Evolutionary conservation across 805 yeast species (phyloP).

Genomic region (Nakazawaea pomicola): DNA sequence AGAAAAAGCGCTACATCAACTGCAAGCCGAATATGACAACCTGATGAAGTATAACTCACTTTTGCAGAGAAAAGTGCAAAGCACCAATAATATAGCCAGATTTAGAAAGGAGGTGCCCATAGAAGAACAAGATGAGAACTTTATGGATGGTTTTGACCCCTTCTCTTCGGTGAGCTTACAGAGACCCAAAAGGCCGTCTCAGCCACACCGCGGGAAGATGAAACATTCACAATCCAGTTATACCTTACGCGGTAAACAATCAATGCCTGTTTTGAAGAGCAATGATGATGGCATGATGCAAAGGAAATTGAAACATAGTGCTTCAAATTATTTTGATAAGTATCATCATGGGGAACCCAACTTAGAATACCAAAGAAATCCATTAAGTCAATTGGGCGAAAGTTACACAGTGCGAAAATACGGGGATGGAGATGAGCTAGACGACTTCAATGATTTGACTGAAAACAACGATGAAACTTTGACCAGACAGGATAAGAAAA

Average conservation of each 20-base stretch:
- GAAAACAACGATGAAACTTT: constrained; percentile 11
- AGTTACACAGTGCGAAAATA: constrained; percentile 1
- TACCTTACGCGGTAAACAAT: constrained; percentile 2
- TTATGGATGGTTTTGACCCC: constrained; percentile 11
- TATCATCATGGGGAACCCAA: neutral
- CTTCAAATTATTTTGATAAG: constrained; percentile 10
- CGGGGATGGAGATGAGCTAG: constrained; percentile 24
- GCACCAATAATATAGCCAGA: constrained; percentile 2
- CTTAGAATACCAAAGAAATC: neutral
- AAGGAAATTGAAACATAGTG: constrained; percentile 8
- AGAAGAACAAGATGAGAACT: constrained; percentile 11
- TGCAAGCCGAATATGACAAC: constrained; percentile 11
- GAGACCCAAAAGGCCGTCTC: constrained; percentile 5
- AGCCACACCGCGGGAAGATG: neutral
- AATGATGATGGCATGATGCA: neutral
- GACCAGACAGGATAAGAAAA: constrained; percentile 13
- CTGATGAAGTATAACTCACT: constrained; percentile 11
- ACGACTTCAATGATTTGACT: constrained; percentile 19
- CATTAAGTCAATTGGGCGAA: constrained; percentile 1
- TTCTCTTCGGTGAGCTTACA: neutral
- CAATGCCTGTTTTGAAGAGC: constrained; percentile 7
- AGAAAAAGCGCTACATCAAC: constrained; percentile 9
- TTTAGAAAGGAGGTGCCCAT: neutral
- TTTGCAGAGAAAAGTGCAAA: constrained; percentile 7
- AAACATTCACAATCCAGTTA: constrained; percentile 4